phyloP scores from a whole-genome alignment of 768 basidiomycete genomes.

The Kwoniella botswanensis region DNA sequence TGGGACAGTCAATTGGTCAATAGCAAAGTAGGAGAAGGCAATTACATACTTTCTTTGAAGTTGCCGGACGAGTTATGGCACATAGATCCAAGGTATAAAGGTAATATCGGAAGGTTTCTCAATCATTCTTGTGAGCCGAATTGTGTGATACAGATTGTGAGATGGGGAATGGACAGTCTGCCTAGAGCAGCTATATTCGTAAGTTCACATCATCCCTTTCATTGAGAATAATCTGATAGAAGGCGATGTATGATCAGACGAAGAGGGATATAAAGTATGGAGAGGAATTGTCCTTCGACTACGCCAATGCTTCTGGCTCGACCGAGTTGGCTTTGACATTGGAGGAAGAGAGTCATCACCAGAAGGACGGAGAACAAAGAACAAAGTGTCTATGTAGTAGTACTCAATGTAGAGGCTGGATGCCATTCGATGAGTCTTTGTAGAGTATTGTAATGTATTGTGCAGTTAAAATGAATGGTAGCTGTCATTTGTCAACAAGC shows the following conservation, averaged over 20 bases:
- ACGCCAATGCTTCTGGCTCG: constrained; percentile 48
- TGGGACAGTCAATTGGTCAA: constrained; percentile 21
- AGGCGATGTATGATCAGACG: constrained; percentile 27
- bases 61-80: constrained; percentile 37
- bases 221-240: not conserved
- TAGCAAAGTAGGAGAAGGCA: constrained; percentile 34
- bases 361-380: not conserved
- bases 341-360: not conserved
- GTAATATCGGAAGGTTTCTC: constrained; percentile 55
- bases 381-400: constrained; percentile 34
- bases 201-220: constrained; percentile 18
- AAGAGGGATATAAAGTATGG: constrained; percentile 39
- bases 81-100: constrained; percentile 52
- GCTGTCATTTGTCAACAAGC: not conserved
- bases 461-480: no score
- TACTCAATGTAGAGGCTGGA: constrained; percentile 40
- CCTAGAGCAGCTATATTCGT: constrained; percentile 58
- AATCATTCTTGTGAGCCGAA: constrained; percentile 58
- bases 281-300: constrained; percentile 58
- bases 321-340: constrained; percentile 1
- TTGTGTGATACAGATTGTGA: constrained; percentile 51
- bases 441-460: not conserved
- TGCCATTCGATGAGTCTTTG: constrained; percentile 44
- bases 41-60: constrained; percentile 55
- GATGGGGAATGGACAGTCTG: constrained; percentile 46